Base-by-base conservation (phyloP, 352 stramenopile species). In the Phytophthora idaei region DNA sequence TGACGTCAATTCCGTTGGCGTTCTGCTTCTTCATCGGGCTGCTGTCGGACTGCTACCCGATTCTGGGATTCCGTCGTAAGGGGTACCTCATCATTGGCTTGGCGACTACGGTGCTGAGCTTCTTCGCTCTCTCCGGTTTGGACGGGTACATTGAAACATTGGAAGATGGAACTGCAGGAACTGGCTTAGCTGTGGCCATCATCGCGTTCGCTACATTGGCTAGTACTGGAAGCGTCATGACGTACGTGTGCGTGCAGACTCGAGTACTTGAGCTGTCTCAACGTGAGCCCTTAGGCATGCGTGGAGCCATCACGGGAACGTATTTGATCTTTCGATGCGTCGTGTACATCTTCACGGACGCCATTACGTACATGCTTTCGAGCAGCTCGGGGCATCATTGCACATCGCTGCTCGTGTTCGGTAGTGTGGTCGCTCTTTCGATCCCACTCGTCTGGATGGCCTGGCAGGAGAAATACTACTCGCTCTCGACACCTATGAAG, bases 1-100 rank as follows among this genome's bases (percentile, higher is more conserved):
- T 83, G 2, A 67, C 88, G 2, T 69, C 83, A 12, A 66, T 97
- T 15, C 88, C 88, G 5, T 79, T 86, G 65, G 71, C 70, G 1
- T 71, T 92, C 36, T 94, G 92, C 58, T 85, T 97, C 34, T 48
- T 96, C 25, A 78, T 95, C 41, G 92, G 88, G 36, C 69, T 95
- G 31, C 36, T 96, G 5, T 85, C 74, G 9, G 90, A 96, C 65
- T 90, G 74, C 47, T 85, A 89, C 54, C 90, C 90, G 27, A 89
- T 97, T 63, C 77, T 79, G 57, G 85, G 88, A 6, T 78, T 83
- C 21, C 87, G 84, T 27, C 76, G 88, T 10, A 94, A 94, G 62
- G 71, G 76, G 29, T 97, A 97, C 64, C 85, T 91, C 51, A 60
- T 91, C 3, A 34, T 91, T 14, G 90, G 90, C 0, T 55, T 83